Conservation (phyloP, 306 rosid species). For the Phaseolus lunatus region DNA sequence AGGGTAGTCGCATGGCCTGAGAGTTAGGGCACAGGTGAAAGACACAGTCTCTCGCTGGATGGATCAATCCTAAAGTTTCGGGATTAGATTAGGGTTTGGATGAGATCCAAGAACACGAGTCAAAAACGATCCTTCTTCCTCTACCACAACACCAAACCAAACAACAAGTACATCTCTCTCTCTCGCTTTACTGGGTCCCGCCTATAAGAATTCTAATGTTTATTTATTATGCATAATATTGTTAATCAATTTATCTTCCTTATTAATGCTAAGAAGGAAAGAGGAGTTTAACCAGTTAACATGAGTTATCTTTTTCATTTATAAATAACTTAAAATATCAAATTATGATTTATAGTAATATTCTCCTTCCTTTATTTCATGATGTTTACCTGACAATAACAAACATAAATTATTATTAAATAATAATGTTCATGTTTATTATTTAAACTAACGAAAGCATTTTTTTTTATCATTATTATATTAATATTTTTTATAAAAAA, state of each 20-base stretch:
- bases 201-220: background rate
- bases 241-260: background rate
- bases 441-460: too few species aligned
- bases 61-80: background rate
- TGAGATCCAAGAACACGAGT: background rate
- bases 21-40: background rate
- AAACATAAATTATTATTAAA: too few species aligned
- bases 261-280: background rate
- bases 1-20: conserved; percentile 86
- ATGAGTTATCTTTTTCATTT: too few species aligned
- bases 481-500: too few species aligned
- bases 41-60: background rate
- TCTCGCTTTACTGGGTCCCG: background rate
- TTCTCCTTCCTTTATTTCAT: too few species aligned
- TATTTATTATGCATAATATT: background rate
- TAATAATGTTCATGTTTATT: too few species aligned
- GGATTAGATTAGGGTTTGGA: conserved; percentile 14
- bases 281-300: too few species aligned
- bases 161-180: background rate
- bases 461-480: too few species aligned
- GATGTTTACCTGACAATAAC: too few species aligned
- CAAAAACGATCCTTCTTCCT: conserved; percentile 32
- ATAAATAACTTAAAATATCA: too few species aligned
- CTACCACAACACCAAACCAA: conserved; percentile 35
- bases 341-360: too few species aligned